Conservation (phyloP, 2,329 filamentous ascomycete species). For the Pestalotiopsis sp. region DNA sequence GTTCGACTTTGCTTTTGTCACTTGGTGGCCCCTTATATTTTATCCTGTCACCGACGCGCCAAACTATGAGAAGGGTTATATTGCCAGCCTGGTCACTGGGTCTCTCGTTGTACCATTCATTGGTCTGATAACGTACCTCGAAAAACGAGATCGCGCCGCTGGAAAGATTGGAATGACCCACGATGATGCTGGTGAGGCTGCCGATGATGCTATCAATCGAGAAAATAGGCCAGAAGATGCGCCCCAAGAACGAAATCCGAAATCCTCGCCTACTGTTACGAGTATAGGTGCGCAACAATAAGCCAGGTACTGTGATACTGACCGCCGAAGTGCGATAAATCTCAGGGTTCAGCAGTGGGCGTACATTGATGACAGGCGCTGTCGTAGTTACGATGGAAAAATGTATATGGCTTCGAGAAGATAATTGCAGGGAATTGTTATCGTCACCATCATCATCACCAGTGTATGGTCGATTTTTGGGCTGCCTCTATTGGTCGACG, state of each 20-base stretch:
- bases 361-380: no score
- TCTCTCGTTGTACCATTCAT: slow-evolving; percentile 36
- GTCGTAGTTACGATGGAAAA: no score
- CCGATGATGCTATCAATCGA: neutral
- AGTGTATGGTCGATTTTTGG: no score
- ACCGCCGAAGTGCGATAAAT: no score
- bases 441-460: no score
- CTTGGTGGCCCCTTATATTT: slow-evolving; percentile 41
- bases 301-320: neutral
- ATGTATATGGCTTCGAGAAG: no score
- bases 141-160: slow-evolving; percentile 26
- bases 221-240: neutral
- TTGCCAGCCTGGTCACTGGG: slow-evolving; percentile 39
- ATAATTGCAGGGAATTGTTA: no score
- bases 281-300: neutral
- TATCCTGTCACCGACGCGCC: slow-evolving; percentile 41
- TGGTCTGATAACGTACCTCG: slow-evolving; percentile 35
- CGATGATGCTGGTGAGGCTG: neutral
- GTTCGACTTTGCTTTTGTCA: slow-evolving; percentile 42
- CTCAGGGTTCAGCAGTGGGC: no score
- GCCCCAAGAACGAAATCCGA: neutral
- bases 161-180: slow-evolving; percentile 25
- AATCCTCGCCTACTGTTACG: neutral
- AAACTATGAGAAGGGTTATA: slow-evolving; percentile 37
- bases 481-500: no score